Evolutionary conservation across 2,329 filamentous ascomycete genomes (phyloP), one percentile per base, ranked within the genome.

Genomic region (Setomelanomma holmii): DNA sequence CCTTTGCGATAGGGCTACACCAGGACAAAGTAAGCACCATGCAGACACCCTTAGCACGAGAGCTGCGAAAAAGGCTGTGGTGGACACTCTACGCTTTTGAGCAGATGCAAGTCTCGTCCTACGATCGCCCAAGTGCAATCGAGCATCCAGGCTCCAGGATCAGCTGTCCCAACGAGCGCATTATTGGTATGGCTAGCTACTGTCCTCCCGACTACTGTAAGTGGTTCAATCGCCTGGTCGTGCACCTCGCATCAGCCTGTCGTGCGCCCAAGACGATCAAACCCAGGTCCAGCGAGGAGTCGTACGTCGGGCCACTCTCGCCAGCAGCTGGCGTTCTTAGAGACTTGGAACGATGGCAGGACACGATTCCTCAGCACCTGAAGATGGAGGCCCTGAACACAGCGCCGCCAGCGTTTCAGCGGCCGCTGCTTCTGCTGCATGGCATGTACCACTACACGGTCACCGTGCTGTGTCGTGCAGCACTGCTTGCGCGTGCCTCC

Each of bases 11-110:
- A 24, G 77, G 77, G 19, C 66, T 79, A 43, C 77, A 79, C 51
- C 76, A 77, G 47, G 76, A 78, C 55, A 73, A 68, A 35, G 66
- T 71, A 14, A 75, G 72, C 49, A 66, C 66, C 1, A 57, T 56
- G 12, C 66, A 75, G 43, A 73, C 69, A 2, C 75, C 74, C 4
- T 60, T 76, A 1, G 62, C 67, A 3, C 58, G 72, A 16, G 80
- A 83, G 55, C 63, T 82, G 51, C 77, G 79, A 4, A 80, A 77
- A 56, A 73, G 81, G 0, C 53, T 84, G 11, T 85, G 82, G 82
- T 84, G 81, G 81, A 67, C 69, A 1, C 59, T 85, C 1, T 84
- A 78, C 60, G 68, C 72, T 1, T 63, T 83, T 14, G 83, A 85
- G 44, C 74, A 74, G 51, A 74, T 78, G 68, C 74, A 78, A 53